Percentiles rank a stretch among this genome's conserved stretches.
These are phyloP conservation scores for Xeromyces bisporus DNA, from an alignment of 495 filamentous ascomycete genomes.

Conservation along the genomic window DNA sequence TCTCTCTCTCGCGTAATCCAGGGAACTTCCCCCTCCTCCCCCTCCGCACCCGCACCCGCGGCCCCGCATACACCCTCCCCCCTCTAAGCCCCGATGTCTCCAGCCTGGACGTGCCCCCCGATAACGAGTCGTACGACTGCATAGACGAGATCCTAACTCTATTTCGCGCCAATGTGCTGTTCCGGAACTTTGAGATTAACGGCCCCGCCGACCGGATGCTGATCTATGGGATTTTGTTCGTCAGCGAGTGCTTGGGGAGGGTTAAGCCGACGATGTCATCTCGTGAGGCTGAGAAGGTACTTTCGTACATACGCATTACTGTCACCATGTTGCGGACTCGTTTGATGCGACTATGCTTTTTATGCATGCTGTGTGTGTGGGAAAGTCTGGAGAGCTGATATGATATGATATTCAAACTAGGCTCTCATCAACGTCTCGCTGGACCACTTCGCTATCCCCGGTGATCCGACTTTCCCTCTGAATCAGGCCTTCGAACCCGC, in stretches of 20 bases:
- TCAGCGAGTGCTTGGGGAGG: slow-evolving; percentile 74
- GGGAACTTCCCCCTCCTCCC: slow-evolving; percentile 92
- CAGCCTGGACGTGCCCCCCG: slow-evolving; percentile 58
- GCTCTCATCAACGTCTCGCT: slow-evolving; percentile 54
- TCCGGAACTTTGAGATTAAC: slow-evolving; percentile 98
- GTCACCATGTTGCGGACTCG: too few species aligned
- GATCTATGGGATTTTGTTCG: slow-evolving; percentile 90
- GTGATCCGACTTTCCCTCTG: slow-evolving; percentile 83
- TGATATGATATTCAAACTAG: slow-evolving; percentile 13
- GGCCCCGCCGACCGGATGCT: slow-evolving; percentile 86
- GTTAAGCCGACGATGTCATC: slow-evolving; percentile 53
- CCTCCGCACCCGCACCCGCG: slow-evolving; percentile 80
- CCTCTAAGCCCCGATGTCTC: slow-evolving; percentile 51
- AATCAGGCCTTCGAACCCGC: slow-evolving; percentile 79
- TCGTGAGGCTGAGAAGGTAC: slow-evolving; percentile 44
- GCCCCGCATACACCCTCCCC: slow-evolving; percentile 74
- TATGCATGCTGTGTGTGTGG: background rate
- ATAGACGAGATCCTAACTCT: slow-evolving; percentile 83
- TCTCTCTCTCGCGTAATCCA: slow-evolving; percentile 6
- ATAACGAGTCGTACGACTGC: slow-evolving; percentile 81
- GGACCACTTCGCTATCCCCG: slow-evolving; percentile 87
- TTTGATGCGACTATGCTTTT: too few species aligned
- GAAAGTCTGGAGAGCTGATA: background rate
- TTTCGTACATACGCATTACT: too few species aligned
- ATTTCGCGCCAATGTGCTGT: slow-evolving; percentile 96